Percentiles rank a stretch among this genome's conserved stretches.
Conservation (phyloP, 2,329 filamentous ascomycete species). For the Tolypocladium ophioglossoides region DNA sequence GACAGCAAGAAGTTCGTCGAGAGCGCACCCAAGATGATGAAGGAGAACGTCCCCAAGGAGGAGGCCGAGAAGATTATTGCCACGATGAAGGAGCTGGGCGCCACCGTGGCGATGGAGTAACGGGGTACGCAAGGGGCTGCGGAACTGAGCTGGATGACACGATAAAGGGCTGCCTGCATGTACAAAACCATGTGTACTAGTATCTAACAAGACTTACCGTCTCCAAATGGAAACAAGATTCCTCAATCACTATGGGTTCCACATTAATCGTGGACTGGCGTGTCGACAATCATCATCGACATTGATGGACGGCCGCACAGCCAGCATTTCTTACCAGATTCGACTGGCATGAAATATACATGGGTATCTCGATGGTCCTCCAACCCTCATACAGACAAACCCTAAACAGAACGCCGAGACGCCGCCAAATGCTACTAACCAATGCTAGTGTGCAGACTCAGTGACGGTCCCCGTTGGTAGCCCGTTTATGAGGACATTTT, state of each 20-base stretch:
- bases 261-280: constrained; percentile 4
- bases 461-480: constrained; percentile 19
- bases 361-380: constrained; percentile 19
- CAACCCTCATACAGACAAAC: constrained; percentile 6
- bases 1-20: constrained; percentile 99
- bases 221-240: neutral
- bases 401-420: constrained; percentile 10
- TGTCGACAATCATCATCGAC: neutral
- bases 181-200: constrained; percentile 29
- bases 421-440: constrained; percentile 14
- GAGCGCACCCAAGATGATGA: constrained; percentile 95
- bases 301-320: neutral
- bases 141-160: constrained; percentile 13
- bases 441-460: constrained; percentile 5
- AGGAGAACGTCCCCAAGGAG: constrained; percentile 97
- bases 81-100: constrained; percentile 86
- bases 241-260: neutral
- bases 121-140: constrained; percentile 1
- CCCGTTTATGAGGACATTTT: constrained; percentile 27
- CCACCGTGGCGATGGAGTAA: constrained; percentile 86
- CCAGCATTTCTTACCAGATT: too few species aligned
- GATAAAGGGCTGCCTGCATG: constrained; percentile 24
- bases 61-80: constrained; percentile 98
- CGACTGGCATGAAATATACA: neutral
- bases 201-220: constrained; percentile 13